These are phyloP conservation scores for Neonectria magnoliae DNA, from an alignment of 2,329 filamentous ascomycete species.

Conservation along the genomic window DNA sequence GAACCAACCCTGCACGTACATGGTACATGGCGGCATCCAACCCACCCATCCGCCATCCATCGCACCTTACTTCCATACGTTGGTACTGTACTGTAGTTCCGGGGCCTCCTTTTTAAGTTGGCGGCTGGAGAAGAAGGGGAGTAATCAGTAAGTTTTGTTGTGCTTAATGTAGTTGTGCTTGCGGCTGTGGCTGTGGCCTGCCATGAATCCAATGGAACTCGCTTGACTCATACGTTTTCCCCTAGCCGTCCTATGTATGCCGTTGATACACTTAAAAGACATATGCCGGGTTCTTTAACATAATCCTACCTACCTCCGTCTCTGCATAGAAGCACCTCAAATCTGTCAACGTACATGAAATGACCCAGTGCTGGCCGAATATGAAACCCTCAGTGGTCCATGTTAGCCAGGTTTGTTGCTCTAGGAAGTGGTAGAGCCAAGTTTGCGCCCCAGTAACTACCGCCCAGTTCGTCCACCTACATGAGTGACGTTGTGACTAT, in stretches of 20 bases:
- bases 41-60: slow-evolving; percentile 28
- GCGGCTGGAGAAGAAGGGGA: slow-evolving; percentile 4
- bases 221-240: slow-evolving; percentile 26
- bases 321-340: not conserved
- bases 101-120: not conserved
- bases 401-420: not conserved
- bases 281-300: not conserved
- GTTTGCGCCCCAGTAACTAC: not conserved
- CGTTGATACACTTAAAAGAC: not conserved
- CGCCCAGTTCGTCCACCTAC: not conserved
- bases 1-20: slow-evolving; percentile 40
- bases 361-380: not conserved
- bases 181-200: slow-evolving; percentile 28
- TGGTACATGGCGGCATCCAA: slow-evolving; percentile 28
- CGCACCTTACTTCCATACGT: not conserved
- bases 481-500: not conserved
- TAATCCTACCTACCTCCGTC: not conserved
- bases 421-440: not conserved
- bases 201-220: slow-evolving; percentile 29
- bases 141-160: no score
- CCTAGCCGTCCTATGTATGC: not conserved
- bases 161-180: slow-evolving; percentile 19
- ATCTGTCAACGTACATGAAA: not conserved
- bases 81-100: not conserved
- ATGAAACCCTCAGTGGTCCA: slow-evolving; percentile 6